These are phyloP conservation scores for Escovopsis sp. DNA, from an alignment of 2,329 filamentous ascomycete species.

Conservation along the genomic window DNA sequence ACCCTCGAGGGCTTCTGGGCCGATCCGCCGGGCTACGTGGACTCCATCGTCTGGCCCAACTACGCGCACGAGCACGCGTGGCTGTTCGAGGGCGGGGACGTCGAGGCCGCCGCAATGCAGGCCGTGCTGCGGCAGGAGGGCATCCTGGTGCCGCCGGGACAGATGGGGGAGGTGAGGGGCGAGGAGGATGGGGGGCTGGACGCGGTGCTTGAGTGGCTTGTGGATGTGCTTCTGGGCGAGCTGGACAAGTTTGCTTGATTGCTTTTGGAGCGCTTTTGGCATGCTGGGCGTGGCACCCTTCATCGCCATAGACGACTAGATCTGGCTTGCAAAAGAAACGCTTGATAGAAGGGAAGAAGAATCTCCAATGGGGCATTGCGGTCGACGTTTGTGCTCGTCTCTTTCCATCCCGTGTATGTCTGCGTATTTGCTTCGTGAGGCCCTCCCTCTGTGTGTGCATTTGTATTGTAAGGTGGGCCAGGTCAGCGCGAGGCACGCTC, in stretches of 20 bases:
- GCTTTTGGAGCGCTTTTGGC: not conserved
- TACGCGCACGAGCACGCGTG: conserved; percentile 71
- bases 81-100: conserved; percentile 58
- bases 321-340: too few relatives aligned
- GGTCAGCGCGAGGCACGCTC: conserved; percentile 5
- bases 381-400: too few relatives aligned
- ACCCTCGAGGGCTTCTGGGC: conserved; percentile 86
- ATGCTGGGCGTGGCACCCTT: too few relatives aligned
- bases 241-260: conserved; percentile 17
- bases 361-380: too few relatives aligned
- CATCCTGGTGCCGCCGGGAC: conserved; percentile 34
- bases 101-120: conserved; percentile 39
- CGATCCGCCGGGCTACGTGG: conserved; percentile 87
- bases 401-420: too few relatives aligned
- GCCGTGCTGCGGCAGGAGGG: conserved; percentile 27
- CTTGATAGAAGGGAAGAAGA: too few relatives aligned
- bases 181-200: conserved; percentile 42
- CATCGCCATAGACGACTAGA: too few relatives aligned
- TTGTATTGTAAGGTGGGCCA: too few relatives aligned
- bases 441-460: too few relatives aligned
- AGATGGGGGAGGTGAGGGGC: conserved; percentile 29
- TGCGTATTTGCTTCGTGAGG: too few relatives aligned
- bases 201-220: conserved; percentile 51
- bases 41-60: conserved; percentile 90
- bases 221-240: conserved; percentile 40